Evolutionary conservation across 768 basidiomycete species (phyloP), one percentile per base, ranked within the genome.

Genomic region (Boletus subparvulus): DNA sequence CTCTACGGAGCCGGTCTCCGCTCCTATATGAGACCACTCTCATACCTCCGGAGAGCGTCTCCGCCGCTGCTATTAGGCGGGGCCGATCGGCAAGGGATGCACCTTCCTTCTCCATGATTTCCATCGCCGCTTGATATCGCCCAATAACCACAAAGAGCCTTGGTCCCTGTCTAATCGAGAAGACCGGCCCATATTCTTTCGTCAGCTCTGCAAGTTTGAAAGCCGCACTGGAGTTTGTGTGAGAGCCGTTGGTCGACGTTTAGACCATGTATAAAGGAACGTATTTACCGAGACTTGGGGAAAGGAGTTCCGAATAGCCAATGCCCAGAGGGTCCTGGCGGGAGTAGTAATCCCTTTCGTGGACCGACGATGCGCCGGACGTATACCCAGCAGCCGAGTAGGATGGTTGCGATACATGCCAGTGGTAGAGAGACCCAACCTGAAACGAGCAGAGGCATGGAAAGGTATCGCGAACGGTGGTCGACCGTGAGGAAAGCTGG

Each of bases 61-160:
- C 56, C n/a, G 11, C 53, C 3, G 47, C 56, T 9, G 56, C 53
- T n/a, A 58, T 58, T 13, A 13, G 1, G n/a, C 47, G 42, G 7
- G 56, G 56, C 17, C 56, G 37, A 14, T 58, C 56, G 6, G 53
- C 54, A 16, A 55, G 8, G 5, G 54, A 58, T 3, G 42, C 53
- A n/a, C 56, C 56, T 21, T 58, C 53, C 42, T 58, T 58, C 36
- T 58, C 53, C 56, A 58, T 55, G 30, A 58, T 56, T 21, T 58
- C 56, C 54, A 58, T 58, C 35, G 53, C 56, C 7, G 47, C 56
- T 28, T 56, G 42, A 6, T 58, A 56, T 19, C 56, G 47, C n/a
- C 56, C 56, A 1, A 58, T 56, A 19, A 58, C 14, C 28, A 58
- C 53, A 24, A 44, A 58, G 26, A 26, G 26, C 26, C 26, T 26